Base-by-base conservation (phyloP, 345 rosid genomes). In the Viola odorata region DNA sequence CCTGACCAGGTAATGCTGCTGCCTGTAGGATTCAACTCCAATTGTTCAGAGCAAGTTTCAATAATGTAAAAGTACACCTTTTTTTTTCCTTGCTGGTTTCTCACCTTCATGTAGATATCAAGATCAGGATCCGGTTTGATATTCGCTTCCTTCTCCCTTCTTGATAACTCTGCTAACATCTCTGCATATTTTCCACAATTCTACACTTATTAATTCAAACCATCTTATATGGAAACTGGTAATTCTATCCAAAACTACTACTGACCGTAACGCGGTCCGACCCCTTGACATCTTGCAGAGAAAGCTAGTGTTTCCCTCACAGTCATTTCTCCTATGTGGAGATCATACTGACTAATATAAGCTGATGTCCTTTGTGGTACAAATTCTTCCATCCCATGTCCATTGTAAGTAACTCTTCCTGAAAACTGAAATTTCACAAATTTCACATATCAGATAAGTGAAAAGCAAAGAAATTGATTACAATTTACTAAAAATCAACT, bases 61-160 rank as follows among this genome's bases (percentile, higher is more conserved):
- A 58, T 8, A 3, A 40, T 11, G 55, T 10, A 1, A 52, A 36
- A 16, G 58, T 6, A 3, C 12, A 7, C 37, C 12, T 5, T 23
- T 11, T 45, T 5, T 23, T 11, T 45, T 13, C 14, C 15, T 12
- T 4, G 6, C 11, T 38, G 13, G 37, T 15, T 9, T 45, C 57
- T 58, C 53, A 83, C 96, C 83, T 90, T 90, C 97, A 90, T 90
- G 70, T 62, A 85, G 57, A 88, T 71, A 69, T 89, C 96, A 73
- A 89, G 77, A 69, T 89, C 95, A 23, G 89, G 86, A 65, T 89
- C 95, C n/a, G 96, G 96, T 62, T 82, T 89, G 76, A 89, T 89
- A 60, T 83, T 82, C 62, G 86, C 91, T 68, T 71, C 85, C 71
- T 85, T 89, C 72, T 89, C 91, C 76, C 95, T 78, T 77, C 86